Percentiles rank a stretch among this genome's conserved stretches.
These are phyloP conservation scores for Eimeria necatrix DNA, from an alignment of 169 alveolate species.

Conservation along the genomic window DNA sequence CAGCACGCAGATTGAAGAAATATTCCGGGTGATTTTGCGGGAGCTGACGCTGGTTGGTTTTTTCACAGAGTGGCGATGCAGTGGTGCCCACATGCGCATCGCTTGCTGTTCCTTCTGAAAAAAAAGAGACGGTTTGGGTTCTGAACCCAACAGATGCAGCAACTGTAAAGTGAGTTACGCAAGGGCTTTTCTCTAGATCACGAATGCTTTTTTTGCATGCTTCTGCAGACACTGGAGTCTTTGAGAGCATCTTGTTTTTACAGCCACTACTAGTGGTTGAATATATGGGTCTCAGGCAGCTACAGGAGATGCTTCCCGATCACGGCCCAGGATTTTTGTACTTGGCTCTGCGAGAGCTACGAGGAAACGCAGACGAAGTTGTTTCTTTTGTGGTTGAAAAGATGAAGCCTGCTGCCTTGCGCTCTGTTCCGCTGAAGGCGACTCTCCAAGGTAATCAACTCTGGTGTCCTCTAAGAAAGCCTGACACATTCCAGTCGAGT, in stretches of 20 bases:
- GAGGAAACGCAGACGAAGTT: slow-evolving; percentile 69
- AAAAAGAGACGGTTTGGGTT: neutral
- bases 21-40: neutral
- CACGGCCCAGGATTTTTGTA: slow-evolving; percentile 61
- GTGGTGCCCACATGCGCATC: neutral
- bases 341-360: slow-evolving; percentile 59
- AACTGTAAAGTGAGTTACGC: slow-evolving; percentile 27
- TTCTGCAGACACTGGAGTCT: too few species aligned
- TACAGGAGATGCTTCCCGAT: slow-evolving; percentile 68
- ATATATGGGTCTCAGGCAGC: slow-evolving; percentile 37
- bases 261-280: neutral
- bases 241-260: too few species aligned
- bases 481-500: neutral
- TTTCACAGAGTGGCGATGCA: slow-evolving; percentile 5
- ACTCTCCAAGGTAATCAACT: slow-evolving; percentile 58
- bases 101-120: slow-evolving; percentile 37
- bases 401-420: slow-evolving; percentile 58
- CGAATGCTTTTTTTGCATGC: too few species aligned
- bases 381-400: slow-evolving; percentile 53
- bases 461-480: neutral
- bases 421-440: slow-evolving; percentile 48
- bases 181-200: neutral
- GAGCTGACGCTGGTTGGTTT: neutral
- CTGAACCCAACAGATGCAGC: slow-evolving; percentile 31
- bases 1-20: neutral